Evolutionary conservation across 75 land plant species (phyloP), one percentile per base, ranked within the genome.

Genomic region (Ceratopteris richardii): DNA sequence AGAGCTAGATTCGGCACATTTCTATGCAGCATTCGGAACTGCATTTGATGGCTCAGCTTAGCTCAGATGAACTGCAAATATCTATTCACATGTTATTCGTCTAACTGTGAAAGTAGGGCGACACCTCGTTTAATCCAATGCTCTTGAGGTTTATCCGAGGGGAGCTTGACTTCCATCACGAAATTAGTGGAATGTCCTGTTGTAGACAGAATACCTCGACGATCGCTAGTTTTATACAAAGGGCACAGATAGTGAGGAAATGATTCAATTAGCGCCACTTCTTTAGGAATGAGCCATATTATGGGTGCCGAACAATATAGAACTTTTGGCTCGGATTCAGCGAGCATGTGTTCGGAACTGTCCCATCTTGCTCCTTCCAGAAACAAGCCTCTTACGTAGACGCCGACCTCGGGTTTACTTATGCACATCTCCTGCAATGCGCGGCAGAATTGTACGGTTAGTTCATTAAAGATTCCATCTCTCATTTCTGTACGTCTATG

Each of bases 71-170:
- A n/a, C n/a, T 33, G 9, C 37, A 33, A 33, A 33, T 4, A 33
- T 33, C 37, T 4, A 33, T 9, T 33, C 9, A 33, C 37, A 33
- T 33, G 37, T 57, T 24, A 57, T 39, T 65, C 67, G 37, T 72
- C 75, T 0, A 72, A 51, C 42, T 72, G 75, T 14, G 75, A 66
- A 1, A 72, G 33, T 27, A 72, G 62, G 24, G 75, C 75, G 4
- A 72, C 63, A 5, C 75, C 75, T 20, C 75, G 54, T 46, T 72
- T 72, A 29, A 66, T 46, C 75, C 75, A 72, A 33, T 72, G 75
- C 10, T 62, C 69, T 18, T 17, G 69, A 36, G 56, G 58, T 19
- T 37, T 37, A 41, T 51, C 57, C 0, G 75, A 59, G 21, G 75
- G 75, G 47, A 72, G 47, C 43, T 65, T 65, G 20, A 72, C 64